Conservation (phyloP, 352 stramenopile genomes). For the Pythium folliculosum region DNA sequence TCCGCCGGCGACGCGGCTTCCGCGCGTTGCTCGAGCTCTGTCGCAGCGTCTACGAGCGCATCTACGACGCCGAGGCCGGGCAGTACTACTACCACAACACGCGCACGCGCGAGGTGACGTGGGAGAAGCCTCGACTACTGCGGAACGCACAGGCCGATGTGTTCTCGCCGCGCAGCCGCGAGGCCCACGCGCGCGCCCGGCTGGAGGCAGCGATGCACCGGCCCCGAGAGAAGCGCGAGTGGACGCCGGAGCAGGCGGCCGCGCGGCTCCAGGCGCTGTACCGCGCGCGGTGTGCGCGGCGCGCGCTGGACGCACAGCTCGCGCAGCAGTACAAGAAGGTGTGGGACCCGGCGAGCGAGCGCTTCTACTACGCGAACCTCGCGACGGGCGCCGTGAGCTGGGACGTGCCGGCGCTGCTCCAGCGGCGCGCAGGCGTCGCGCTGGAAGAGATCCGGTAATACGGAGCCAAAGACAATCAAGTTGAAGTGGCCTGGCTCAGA, state of each 20-base stretch:
- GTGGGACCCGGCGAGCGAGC: slow-evolving; percentile 41
- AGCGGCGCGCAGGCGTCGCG: slow-evolving; percentile 21
- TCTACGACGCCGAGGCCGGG: slow-evolving; percentile 56
- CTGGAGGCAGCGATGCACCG: slow-evolving; percentile 11
- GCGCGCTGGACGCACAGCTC: slow-evolving; percentile 39
- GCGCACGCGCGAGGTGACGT: slow-evolving; percentile 62
- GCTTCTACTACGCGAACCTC: slow-evolving; percentile 82
- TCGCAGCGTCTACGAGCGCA: slow-evolving; percentile 62
- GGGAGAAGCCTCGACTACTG: slow-evolving; percentile 65
- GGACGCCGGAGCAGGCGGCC: slow-evolving; percentile 53
- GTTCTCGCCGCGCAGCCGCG: slow-evolving; percentile 51
- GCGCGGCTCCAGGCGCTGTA: slow-evolving; percentile 60
- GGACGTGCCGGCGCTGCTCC: slow-evolving; percentile 42
- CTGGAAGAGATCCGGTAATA: slow-evolving; percentile 28
- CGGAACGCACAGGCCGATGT: slow-evolving; percentile 42
- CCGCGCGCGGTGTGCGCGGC: slow-evolving; percentile 47
- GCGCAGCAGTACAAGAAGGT: slow-evolving; percentile 59
- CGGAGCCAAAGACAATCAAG: neutral
- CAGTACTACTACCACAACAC: slow-evolving; percentile 85
- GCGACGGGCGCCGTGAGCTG: slow-evolving; percentile 64
- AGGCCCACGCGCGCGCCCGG: slow-evolving; percentile 39
- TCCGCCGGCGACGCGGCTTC: slow-evolving; percentile 50
- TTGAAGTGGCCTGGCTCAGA: neutral
- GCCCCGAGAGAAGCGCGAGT: slow-evolving; percentile 23
- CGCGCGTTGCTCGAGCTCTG: slow-evolving; percentile 44